Evolutionary conservation across 2,329 filamentous ascomycete genomes (phyloP), one percentile per base, ranked within the genome.

Genomic region (Chrysoporthe puriensis): DNA sequence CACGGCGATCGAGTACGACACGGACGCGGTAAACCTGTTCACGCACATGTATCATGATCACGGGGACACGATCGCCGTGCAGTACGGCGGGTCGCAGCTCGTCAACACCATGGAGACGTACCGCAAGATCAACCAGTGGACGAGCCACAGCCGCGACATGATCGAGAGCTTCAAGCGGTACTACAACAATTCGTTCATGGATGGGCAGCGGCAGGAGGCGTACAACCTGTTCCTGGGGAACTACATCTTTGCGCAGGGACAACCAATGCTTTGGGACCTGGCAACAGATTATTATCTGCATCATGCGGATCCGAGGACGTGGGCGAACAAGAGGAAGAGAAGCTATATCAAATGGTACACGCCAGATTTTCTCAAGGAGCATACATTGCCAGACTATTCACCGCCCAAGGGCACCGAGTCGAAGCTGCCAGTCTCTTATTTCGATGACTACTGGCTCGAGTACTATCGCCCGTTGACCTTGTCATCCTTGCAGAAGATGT

Each of bases 41-140:
- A 98, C 96, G 1, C 92, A 97, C 74, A 98, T 99, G 95, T 97
- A 94, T 81, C 94, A 98, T 77, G 94, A 97, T 73, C 96, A 99
- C 76, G 96, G 96, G 67, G 96, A 99, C 78, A 97, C 94, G 4
- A 98, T 99, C 74, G 96, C 96, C 0, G 91, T 98, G 64, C 96
- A 99, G 77, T 99, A 99, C 73, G 96, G 96, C 66, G 96, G 96
- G 11, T 98, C 94, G 2, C 96, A 99, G 78, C 86, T 99, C 0
- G 96, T 99, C 73, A 99, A 99, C 77, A 99, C 96, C 0, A 98
- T 99, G 94, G 94, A 97, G 72, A 99, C 96, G 4, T 99, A 99
- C 78, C 91, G 96, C 67, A 98, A 98, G 80, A 97, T 97, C 77
- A 98, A 98, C 73, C 95, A 98, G 77, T 99, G 96, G 96, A 97